Base-by-base conservation (phyloP, 192 early-diverging fungal species). In the Rhizophagus clarus region DNA sequence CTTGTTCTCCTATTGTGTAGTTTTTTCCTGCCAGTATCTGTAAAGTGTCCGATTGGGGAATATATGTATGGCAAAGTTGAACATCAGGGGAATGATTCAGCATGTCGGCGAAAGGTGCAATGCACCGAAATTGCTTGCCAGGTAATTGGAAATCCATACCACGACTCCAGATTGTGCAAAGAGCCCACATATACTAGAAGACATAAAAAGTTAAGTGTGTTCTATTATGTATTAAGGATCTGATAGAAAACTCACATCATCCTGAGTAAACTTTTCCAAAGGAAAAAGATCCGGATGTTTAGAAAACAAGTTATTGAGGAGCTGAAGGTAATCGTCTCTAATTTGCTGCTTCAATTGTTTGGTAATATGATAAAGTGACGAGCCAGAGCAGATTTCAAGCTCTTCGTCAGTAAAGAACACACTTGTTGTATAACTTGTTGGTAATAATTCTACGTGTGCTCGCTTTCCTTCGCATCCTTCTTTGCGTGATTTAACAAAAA, bases 61-160 rank as follows among this genome's bases (percentile, higher is more conserved):
- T 67, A 61, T 69, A 84, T 17, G 29, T 71, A 64, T 86, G 85
- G 31, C 83, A 84, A 32, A 76, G 56, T 37, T 74, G 20, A 32
- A 84, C 84, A 10, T 32, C 47, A 61, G 81, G 62, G 9, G 84
- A 79, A 28, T 79, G 82, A 79, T 86, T 86, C 34, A 86, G 61
- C 79, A 86, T 79, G 72, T 86, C 85, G 28, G 85, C 79, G 31
- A 86, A 82, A 40, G 85, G 85, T 4, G 82, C 85, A 63, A 86
- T 81, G 12, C 83, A 84, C 32, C 85, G 68, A 32, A 86, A 34
- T 14, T 67, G 63, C 10, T 32, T 51, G 32, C 28, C 76, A 8
- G 82, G 66, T 61, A 83, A 3, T 12, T 51, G 40, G 61, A 85
- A 85, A 64, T 85, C 84, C 82, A 85, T 83, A 26, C 61, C 79